These are phyloP conservation scores for Xylaria flabelliformis DNA, from an alignment of 495 filamentous ascomycete genomes.

Conservation along the genomic window DNA sequence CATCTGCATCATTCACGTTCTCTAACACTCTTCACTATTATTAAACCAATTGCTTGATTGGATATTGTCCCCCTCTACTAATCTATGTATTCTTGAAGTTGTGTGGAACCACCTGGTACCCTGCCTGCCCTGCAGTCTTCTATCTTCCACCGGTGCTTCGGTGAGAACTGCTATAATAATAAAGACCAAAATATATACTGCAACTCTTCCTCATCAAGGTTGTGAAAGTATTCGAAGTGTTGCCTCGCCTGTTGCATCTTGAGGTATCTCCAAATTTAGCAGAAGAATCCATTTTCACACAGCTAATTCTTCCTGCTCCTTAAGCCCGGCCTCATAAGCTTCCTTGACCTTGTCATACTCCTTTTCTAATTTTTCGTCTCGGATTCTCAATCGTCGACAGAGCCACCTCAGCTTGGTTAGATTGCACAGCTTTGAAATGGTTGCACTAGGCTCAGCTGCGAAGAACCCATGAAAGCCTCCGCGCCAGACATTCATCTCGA, in stretches of 20 bases:
- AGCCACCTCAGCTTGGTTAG: constrained; percentile 24
- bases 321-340: constrained; percentile 3
- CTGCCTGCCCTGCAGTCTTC: not conserved
- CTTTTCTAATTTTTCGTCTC: not conserved
- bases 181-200: not conserved
- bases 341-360: constrained; percentile 16
- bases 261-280: not conserved
- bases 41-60: not conserved
- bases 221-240: not conserved
- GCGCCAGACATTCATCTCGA: constrained; percentile 39
- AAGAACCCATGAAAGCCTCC: constrained; percentile 30
- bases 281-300: not conserved
- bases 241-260: not conserved
- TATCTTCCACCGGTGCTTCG: not conserved
- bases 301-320: not conserved
- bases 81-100: not conserved
- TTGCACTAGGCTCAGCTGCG: constrained; percentile 21
- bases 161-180: not conserved
- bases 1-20: not conserved
- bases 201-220: not conserved
- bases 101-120: not conserved
- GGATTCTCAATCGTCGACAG: constrained; percentile 6
- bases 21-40: not conserved
- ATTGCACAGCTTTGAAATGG: constrained; percentile 21
- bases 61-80: not conserved